These are phyloP conservation scores for Manihot esculenta DNA, from an alignment of 441 rosid genomes.

Conservation along the genomic window DNA sequence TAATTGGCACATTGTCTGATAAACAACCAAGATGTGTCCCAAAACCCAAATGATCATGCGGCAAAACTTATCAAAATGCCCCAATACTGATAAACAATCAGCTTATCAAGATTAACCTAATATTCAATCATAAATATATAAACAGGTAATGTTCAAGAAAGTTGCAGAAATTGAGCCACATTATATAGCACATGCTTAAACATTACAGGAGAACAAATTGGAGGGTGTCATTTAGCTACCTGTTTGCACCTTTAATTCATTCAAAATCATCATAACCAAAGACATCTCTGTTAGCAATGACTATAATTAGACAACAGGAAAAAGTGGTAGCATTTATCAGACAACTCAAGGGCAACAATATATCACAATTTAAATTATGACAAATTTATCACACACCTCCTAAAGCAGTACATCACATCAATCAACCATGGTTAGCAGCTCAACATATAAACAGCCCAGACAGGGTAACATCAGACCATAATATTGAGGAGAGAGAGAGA, in stretches of 20 bases:
- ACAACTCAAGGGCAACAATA: not conserved
- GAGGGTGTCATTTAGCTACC: constrained; percentile 37
- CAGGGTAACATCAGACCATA: no score
- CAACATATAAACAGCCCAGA: no score
- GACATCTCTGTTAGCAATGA: constrained; percentile 92
- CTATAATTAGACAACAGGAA: constrained; percentile 40
- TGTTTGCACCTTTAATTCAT: constrained; percentile 62
- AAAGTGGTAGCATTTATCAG: constrained; percentile 11
- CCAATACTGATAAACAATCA: not conserved
- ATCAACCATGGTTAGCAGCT: not conserved
- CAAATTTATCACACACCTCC: not conserved
- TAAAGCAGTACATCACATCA: not conserved
- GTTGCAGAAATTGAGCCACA: not conserved
- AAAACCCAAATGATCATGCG: no score
- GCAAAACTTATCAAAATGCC: no score
- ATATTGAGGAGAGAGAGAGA: no score
- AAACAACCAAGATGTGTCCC: no score
- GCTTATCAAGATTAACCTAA: not conserved
- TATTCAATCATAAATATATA: not conserved
- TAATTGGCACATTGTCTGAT: no score
- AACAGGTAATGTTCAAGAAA: not conserved
- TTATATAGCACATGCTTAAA: not conserved
- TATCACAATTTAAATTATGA: not conserved
- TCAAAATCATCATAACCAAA: constrained; percentile 70
- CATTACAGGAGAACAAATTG: not conserved